Conservation (phyloP, 805 yeast genomes). For the Candida coquimbonensis region DNA sequence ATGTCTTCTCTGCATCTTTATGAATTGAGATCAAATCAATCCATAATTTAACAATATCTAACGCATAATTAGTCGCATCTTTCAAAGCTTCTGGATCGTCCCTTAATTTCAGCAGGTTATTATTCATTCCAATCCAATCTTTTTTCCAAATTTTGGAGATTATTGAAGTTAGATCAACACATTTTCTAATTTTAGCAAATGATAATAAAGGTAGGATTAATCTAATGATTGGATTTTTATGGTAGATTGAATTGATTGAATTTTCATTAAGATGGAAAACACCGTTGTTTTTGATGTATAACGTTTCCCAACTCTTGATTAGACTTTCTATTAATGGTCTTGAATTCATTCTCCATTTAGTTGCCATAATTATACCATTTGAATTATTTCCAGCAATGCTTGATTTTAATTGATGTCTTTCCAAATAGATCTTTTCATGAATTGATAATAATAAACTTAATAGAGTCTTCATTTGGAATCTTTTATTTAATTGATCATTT, state of each 20-base stretch:
- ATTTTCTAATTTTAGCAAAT: constrained; percentile 60
- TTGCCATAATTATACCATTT: constrained; percentile 38
- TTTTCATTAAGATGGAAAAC: constrained; percentile 45
- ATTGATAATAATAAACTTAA: constrained; percentile 55
- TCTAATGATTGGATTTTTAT: constrained; percentile 49
- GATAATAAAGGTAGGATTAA: constrained; percentile 59
- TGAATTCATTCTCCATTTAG: constrained; percentile 59
- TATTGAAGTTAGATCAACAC: constrained; percentile 55
- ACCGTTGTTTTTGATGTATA: constrained; percentile 59
- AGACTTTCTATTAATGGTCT: constrained; percentile 53
- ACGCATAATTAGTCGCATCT: constrained; percentile 52
- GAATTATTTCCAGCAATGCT: constrained; percentile 28
- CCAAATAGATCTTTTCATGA: constrained; percentile 57
- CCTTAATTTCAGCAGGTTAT: constrained; percentile 37
- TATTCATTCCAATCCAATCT: constrained; percentile 65
- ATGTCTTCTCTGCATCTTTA: constrained; percentile 58
- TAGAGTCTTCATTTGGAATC: constrained; percentile 41
- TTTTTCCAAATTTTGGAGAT: constrained; percentile 54
- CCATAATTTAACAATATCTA: constrained; percentile 63
- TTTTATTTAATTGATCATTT: constrained; percentile 26
- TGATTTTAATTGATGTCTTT: constrained; percentile 32
- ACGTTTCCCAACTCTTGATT: constrained; percentile 61
- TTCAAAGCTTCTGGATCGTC: constrained; percentile 56
- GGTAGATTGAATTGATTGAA: constrained; percentile 35
- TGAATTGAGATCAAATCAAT: constrained; percentile 60